phyloP scores from a whole-genome alignment of 208 protist genomes.

The Leishmania arabica region DNA sequence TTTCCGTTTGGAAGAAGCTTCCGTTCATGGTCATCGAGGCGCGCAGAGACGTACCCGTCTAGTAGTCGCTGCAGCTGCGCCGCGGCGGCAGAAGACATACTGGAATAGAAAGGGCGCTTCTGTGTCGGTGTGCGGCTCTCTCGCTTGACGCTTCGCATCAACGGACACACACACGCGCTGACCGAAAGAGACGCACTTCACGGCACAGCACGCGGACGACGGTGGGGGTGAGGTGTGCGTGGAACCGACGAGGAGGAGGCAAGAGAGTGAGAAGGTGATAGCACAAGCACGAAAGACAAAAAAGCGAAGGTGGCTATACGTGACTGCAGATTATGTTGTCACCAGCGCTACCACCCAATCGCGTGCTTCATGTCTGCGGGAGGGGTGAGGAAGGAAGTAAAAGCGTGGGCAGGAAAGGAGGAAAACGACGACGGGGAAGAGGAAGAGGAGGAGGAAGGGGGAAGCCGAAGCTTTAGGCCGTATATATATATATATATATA shows the following conservation, averaged over 20 bases:
- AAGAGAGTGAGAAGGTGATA: not conserved
- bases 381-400: not conserved
- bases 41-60: slow-evolving; percentile 25
- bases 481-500: too few species aligned
- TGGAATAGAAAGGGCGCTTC: not conserved
- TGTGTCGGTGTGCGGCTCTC: not conserved
- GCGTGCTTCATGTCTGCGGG: not conserved
- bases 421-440: not conserved
- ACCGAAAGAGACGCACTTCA: not conserved
- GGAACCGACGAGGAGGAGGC: too few species aligned
- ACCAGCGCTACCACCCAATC: not conserved
- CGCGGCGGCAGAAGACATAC: slow-evolving; percentile 23
- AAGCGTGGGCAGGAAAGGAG: not conserved
- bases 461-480: not conserved
- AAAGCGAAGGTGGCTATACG: not conserved
- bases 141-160: not conserved
- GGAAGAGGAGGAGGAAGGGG: not conserved
- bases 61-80: slow-evolving; percentile 32
- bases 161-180: not conserved
- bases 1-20: slow-evolving; percentile 30
- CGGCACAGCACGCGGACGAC: not conserved
- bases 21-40: slow-evolving; percentile 10
- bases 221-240: not conserved
- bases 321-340: not conserved
- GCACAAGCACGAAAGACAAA: not conserved